Conservation (phyloP, 1,284 basidiomycete species). For the Tilletia setariae region DNA sequence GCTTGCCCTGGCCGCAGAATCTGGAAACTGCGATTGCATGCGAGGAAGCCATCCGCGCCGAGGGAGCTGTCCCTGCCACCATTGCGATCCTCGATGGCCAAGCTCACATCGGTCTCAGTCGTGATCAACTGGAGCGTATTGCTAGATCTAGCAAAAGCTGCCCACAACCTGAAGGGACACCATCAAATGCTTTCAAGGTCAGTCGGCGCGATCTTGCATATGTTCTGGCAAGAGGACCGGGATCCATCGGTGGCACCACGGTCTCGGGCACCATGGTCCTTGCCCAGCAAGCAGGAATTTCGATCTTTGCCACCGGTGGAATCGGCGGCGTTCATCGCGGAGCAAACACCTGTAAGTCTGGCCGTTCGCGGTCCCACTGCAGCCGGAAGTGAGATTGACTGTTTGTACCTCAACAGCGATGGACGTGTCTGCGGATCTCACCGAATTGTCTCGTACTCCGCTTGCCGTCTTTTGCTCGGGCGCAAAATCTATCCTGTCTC, state of each 20-base stretch:
- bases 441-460: constrained; percentile 45
- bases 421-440: constrained; percentile 64
- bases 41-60: constrained; percentile 72
- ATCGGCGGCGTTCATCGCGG: constrained; percentile 88
- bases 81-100: constrained; percentile 80
- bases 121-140: constrained; percentile 68
- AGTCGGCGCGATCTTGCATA: constrained; percentile 82
- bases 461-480: constrained; percentile 81
- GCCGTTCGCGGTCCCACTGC: background rate
- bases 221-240: constrained; percentile 64
- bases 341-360: constrained; percentile 71
- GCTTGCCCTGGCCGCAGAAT: constrained; percentile 66
- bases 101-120: constrained; percentile 77
- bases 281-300: constrained; percentile 49
- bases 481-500: constrained; percentile 90
- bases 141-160: constrained; percentile 24
- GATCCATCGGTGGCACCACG: constrained; percentile 77
- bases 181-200: constrained; percentile 64
- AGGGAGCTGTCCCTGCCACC: constrained; percentile 80
- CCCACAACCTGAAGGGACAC: no score
- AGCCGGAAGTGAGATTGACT: no score
- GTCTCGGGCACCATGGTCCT: constrained; percentile 70
- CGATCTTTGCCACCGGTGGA: constrained; percentile 55
- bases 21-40: constrained; percentile 70
- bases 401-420: no score